phyloP scores from a whole-genome alignment of 768 basidiomycete species.

The Suillus bovinus region DNA sequence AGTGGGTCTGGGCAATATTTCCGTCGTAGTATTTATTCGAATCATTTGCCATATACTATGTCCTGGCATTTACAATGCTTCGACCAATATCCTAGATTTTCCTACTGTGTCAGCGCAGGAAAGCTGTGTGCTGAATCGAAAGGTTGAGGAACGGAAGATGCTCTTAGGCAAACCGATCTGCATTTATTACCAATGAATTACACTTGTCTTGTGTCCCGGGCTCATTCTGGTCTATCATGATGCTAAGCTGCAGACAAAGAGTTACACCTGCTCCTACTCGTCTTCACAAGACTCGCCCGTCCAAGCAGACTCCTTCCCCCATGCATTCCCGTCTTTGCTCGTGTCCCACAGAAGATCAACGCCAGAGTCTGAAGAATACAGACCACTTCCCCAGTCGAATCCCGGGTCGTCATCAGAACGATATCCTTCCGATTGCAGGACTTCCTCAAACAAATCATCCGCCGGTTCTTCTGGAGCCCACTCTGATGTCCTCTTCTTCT shows the following conservation, averaged over 20 bases:
- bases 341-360: background rate
- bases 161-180: too few species aligned
- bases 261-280: background rate
- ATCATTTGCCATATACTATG: too few species aligned
- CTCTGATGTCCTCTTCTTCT: conserved; percentile 11
- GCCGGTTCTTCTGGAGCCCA: conserved; percentile 4
- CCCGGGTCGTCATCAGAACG: background rate
- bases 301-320: background rate
- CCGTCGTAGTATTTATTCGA: too few species aligned
- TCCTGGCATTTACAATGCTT: too few species aligned
- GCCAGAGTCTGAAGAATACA: background rate
- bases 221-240: background rate
- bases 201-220: background rate
- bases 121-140: too few species aligned
- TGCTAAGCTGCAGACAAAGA: background rate
- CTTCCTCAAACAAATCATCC: background rate
- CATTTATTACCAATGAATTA: background rate
- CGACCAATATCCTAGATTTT: too few species aligned
- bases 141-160: too few species aligned
- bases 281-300: background rate
- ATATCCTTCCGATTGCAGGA: background rate
- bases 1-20: too few species aligned
- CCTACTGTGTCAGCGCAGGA: too few species aligned
- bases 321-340: background rate
- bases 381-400: background rate